Evolutionary conservation across 345 rosid genomes (phyloP).

Genomic region (Eucalyptus curtisii): DNA sequence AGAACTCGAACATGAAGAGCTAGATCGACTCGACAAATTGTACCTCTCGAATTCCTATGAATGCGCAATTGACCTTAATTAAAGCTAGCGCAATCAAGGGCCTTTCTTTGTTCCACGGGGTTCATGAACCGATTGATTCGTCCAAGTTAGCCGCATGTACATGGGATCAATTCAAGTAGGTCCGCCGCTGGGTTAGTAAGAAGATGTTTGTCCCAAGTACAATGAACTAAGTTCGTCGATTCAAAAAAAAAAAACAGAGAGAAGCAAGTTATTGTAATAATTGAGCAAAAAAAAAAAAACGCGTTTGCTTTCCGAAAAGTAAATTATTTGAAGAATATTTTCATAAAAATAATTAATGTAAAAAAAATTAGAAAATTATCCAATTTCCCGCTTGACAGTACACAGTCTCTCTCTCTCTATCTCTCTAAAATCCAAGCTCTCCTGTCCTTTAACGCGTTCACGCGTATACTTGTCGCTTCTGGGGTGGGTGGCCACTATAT

Average conservation of each 20-base stretch:
- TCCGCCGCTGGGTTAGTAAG: background rate
- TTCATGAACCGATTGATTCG: background rate
- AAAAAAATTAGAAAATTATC: background rate
- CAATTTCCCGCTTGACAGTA: background rate
- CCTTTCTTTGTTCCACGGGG: background rate
- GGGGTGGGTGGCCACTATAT: background rate
- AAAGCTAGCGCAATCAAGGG: background rate
- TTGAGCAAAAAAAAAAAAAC: background rate
- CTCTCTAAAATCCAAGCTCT: background rate
- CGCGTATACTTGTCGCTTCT: constrained; percentile 3
- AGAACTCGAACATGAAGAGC: rapidly evolving
- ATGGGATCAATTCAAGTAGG: background rate
- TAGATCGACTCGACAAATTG: background rate
- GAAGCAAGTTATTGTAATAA: background rate
- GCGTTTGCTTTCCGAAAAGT: background rate
- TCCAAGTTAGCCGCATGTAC: background rate
- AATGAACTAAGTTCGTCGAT: background rate
- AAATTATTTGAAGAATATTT: background rate
- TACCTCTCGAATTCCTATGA: background rate
- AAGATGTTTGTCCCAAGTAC: background rate
- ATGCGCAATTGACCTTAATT: background rate
- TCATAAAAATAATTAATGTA: background rate
- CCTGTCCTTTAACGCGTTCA: constrained; percentile 1
- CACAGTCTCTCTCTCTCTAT: background rate
- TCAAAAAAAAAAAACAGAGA: rapidly evolving